phyloP scores from a whole-genome alignment of 495 filamentous ascomycete genomes.

The Xylaria telfairii region DNA sequence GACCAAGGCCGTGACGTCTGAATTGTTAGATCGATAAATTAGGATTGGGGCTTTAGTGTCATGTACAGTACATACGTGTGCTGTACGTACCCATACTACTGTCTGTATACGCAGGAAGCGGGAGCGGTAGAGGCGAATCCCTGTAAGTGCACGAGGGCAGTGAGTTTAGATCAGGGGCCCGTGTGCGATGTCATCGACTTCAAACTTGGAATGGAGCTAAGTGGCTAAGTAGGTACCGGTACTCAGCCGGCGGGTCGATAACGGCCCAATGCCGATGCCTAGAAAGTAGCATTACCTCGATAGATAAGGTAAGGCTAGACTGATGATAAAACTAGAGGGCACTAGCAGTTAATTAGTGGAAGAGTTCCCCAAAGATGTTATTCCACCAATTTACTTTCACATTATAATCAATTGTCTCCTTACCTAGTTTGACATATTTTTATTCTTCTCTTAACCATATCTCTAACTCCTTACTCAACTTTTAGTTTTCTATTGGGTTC shows the following conservation, averaged over 20 bases:
- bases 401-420: too few relatives aligned
- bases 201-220: background rate
- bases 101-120: conserved; percentile 9
- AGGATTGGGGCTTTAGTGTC: conserved; percentile 6
- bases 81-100: background rate
- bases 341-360: too few relatives aligned
- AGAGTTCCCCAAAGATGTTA: background rate
- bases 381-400: too few relatives aligned
- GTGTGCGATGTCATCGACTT: background rate
- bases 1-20: background rate
- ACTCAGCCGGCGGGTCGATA: too few relatives aligned
- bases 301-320: too few relatives aligned
- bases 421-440: too few relatives aligned
- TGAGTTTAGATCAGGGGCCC: background rate
- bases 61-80: background rate
- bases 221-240: too few relatives aligned
- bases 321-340: too few relatives aligned
- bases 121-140: conserved; percentile 10
- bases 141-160: background rate
- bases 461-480: too few relatives aligned
- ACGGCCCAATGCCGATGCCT: too few relatives aligned
- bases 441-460: background rate
- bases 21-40: conserved; percentile 4
- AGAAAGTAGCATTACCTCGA: too few relatives aligned
- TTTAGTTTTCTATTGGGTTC: too few relatives aligned